Evolutionary conservation across 306 rosid species (phyloP).

Genomic region (Oemleria cerasiformis): DNA sequence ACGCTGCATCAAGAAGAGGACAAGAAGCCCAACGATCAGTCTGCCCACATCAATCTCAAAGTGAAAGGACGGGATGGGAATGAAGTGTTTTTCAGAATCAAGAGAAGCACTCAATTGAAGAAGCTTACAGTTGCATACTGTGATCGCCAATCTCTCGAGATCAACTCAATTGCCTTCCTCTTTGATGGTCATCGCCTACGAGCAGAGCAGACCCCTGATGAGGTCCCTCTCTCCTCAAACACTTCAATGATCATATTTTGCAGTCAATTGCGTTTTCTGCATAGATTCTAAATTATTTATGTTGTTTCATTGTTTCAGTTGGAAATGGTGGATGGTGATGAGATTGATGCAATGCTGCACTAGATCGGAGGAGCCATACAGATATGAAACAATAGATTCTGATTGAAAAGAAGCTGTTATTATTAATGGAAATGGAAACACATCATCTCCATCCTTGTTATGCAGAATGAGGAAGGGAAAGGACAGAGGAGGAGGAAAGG

Average conservation of each 20-base stretch:
- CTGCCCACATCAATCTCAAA: too few species aligned
- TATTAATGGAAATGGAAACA: too few species aligned
- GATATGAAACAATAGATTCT: too few species aligned
- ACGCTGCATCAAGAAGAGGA: too few species aligned
- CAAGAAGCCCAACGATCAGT: too few species aligned
- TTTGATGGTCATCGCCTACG: constrained; percentile 68
- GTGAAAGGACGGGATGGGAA: constrained; percentile 41
- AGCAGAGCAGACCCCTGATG: constrained; percentile 68
- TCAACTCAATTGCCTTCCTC: constrained; percentile 50
- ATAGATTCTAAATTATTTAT: background rate
- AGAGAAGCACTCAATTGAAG: constrained; percentile 67
- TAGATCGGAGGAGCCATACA: constrained; percentile 54
- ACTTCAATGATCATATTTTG: background rate
- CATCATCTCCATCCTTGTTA: too few species aligned
- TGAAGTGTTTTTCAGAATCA: constrained; percentile 62
- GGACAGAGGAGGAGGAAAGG: too few species aligned
- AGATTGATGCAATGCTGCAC: constrained; percentile 73
- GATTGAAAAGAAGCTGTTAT: too few species aligned
- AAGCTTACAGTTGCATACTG: constrained; percentile 78
- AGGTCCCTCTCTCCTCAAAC: constrained; percentile 34
- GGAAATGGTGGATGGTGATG: constrained; percentile 75
- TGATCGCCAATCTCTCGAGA: constrained; percentile 58
- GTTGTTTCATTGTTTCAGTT: constrained; percentile 4
- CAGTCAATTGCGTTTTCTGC: background rate
- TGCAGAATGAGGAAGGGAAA: too few species aligned